phyloP scores from a whole-genome alignment of 352 stramenopile species.

The Phytophthora pluvialis region DNA sequence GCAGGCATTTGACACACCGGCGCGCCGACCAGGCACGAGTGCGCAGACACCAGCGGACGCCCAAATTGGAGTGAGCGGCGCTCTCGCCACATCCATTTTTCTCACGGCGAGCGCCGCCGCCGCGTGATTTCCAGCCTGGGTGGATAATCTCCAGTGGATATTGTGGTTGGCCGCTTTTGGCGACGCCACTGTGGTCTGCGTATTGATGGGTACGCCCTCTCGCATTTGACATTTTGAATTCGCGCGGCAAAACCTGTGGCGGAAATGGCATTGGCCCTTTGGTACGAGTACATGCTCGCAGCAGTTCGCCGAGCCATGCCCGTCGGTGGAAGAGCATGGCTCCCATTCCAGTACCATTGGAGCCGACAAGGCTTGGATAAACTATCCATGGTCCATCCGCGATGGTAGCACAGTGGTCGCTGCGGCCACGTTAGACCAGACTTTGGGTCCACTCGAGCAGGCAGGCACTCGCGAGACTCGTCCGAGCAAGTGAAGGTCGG shows the following conservation, averaged over 20 bases:
- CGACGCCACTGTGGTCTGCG: conserved; percentile 4
- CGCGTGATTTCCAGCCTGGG: conserved; percentile 8
- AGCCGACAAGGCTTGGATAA: not conserved
- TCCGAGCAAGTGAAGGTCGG: conserved; percentile 2
- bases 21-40: too few relatives aligned
- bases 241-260: not conserved
- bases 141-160: conserved; percentile 7
- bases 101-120: not conserved
- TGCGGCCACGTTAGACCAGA: conserved; percentile 1
- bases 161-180: not conserved
- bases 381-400: not conserved
- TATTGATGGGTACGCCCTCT: conserved; percentile 8
- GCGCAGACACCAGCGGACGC: too few relatives aligned
- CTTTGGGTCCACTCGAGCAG: not conserved
- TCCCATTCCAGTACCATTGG: not conserved
- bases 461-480: not conserved
- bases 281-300: too few relatives aligned
- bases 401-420: not conserved
- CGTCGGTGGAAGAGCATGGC: too few relatives aligned
- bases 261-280: too few relatives aligned
- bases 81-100: conserved; percentile 19
- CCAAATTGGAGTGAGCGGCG: conserved; percentile 10
- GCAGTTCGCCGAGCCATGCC: too few relatives aligned
- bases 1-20: not conserved
- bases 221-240: not conserved